Evolutionary conservation across 306 rosid genomes (phyloP), one percentile per base, ranked within the genome.

Genomic region (Malus orientalis): DNA sequence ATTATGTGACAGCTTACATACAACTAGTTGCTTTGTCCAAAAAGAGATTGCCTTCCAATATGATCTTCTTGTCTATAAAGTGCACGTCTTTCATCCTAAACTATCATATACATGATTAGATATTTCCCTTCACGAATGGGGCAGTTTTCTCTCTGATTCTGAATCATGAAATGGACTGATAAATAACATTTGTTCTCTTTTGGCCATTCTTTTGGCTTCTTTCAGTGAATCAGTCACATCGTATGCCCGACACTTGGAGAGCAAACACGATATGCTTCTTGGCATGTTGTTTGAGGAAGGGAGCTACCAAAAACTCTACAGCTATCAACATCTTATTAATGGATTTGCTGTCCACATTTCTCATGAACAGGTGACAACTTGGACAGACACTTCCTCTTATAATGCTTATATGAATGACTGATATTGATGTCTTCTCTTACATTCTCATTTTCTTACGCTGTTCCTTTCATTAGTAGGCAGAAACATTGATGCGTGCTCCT

Each of bases 291-390:
- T 93, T 84, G 90, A 93, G 79, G 73, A 67, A 72, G 99, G 97
- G 54, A 88, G 89, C 68, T 96, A 91, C 83, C 78, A 83, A 81
- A 96, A 96, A 82, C 90, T 96, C 57, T 96, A 96, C 67, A 96
- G 98, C 77, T 96, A 92, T 85, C 84, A 87, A 6, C 99, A 96
- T 91, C 99, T 96, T 81, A 82, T 96, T 82, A 96, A 96, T 85
- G 99, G 99, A 27, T 96, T 96, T 91, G 87, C 99, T 73, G 98
- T 91, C 85, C 94, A 93, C 80, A 81, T 91, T 72, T 84, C 99
- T 20, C 93, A 85, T 10, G 91, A 96, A 74, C 98, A 96, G 99
- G 99, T 96, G 88, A 89, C 86, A 87, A 80, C 76, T 84, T 75
- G 81, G 67, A 81, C 67, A 78, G 67, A 81, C 64, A 76, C 71